A percentile compares a stretch with the other conserved stretches of the same genome.
Conservation (phyloP, 31 red algal genomes). For the Odonthalia washingtoniensis region DNA sequence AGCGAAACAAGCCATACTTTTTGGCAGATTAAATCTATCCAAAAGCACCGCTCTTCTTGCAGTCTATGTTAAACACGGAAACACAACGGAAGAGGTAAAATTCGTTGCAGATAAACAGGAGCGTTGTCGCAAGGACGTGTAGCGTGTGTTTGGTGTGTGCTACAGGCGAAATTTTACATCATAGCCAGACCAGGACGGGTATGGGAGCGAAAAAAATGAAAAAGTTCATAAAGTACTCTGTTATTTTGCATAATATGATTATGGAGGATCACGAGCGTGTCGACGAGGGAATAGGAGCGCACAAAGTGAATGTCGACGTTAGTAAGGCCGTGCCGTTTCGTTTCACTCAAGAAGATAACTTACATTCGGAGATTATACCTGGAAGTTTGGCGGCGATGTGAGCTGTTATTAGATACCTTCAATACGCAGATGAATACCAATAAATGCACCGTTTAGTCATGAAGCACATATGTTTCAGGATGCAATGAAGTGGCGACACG, state of each 20-base stretch:
- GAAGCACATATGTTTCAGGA: no score
- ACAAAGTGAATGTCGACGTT: no score
- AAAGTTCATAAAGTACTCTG: not conserved
- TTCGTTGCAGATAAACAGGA: not conserved
- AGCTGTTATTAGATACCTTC: no score
- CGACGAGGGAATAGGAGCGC: no score
- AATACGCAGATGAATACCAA: no score
- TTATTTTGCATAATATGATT: not conserved
- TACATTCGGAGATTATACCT: no score
- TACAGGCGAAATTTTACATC: not conserved
- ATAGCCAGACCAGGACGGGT: not conserved
- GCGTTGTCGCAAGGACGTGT: not conserved
- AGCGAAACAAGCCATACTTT: conserved; percentile 6
- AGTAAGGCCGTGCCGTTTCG: no score
- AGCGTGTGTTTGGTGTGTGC: not conserved
- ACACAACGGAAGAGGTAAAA: not conserved
- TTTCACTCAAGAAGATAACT: no score
- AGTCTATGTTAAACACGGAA: not conserved
- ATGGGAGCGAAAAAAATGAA: not conserved
- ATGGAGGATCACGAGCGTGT: no score
- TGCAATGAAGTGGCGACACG: no score
- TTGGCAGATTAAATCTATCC: conserved; percentile 13
- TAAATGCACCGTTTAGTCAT: no score
- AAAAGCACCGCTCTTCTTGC: not conserved
- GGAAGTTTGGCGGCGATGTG: no score